Base-by-base conservation (phyloP, 2,329 filamentous ascomycete genomes). In the Grosmannia penicillata region DNA sequence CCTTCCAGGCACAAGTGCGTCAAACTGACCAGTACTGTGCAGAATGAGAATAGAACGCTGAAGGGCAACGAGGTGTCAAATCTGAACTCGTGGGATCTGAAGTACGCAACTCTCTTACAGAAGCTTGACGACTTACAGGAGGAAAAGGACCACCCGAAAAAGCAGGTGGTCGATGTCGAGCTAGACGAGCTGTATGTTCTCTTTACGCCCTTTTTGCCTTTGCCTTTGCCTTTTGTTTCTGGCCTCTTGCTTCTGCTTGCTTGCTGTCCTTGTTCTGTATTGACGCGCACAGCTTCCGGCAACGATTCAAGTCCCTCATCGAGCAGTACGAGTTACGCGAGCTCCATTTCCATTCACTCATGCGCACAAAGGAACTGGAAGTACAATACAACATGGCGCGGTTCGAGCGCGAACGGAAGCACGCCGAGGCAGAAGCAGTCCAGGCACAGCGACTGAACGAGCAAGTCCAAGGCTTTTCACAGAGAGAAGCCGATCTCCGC, bases 251-350 rank as follows among this genome's bases (percentile, higher is more conserved):
- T 3, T 27, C 14, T 21, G 40, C 27, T 43, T 43, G 47, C 39
- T 24, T 44, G 37, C 48, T 53, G 45, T 44, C 54, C 68, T 31
- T 66, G 70, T 18, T 18, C 8, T 11, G 11, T 28, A 7, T 48
- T 53, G 45, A 18, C 11, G 10, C 6, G 31, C 8, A 2, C 51
- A 85, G 86, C 43, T 81, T 82, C 55, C 91, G 87, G 55, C 71
- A 80, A 37, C 73, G 78, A n/a, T 91, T 91, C 64, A 95, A 93
- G 57, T 93, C 86, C 1, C 78, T 98, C 51, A 82, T 93, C 51
- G 91, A 98, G 47, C 91, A 96, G 59, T 96, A 94, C 57, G 91
- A 98, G 60, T 70, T 94, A 43, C 82, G 91, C 35, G 91, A 98
- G 56, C 66, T 95, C 38, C 87, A 96, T 54, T 96, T 94, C 56